Evolutionary conservation across 805 yeast genomes (phyloP).

Genomic region (Kurtzmaniella cleridarum): DNA sequence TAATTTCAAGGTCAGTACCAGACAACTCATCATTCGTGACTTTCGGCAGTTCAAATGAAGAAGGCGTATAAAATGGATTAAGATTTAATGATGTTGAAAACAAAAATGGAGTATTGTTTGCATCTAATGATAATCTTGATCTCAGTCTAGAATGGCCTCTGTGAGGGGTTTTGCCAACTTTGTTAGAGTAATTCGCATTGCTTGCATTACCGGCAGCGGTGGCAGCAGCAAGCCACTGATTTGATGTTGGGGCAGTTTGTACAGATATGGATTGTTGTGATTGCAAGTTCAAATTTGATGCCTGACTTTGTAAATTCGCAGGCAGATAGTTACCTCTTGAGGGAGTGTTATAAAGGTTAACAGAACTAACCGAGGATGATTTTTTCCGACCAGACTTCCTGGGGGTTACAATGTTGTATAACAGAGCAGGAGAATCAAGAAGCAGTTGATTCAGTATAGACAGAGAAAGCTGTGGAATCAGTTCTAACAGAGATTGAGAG

Average conservation of each 20-base stretch:
- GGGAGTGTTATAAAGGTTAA: constrained; percentile 27
- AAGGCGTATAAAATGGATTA: constrained; percentile 28
- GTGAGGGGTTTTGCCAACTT: constrained; percentile 35
- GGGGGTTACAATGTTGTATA: constrained; percentile 26
- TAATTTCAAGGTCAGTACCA: constrained; percentile 13
- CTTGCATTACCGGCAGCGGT: constrained; percentile 1
- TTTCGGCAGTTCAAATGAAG: constrained; percentile 20
- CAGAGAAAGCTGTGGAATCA: constrained; percentile 31
- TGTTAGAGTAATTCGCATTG: constrained; percentile 9
- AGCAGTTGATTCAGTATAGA: constrained; percentile 32
- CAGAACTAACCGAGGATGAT: constrained; percentile 29
- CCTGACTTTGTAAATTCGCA: constrained; percentile 14
- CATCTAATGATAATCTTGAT: constrained; percentile 30
- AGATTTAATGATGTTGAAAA: constrained; percentile 5
- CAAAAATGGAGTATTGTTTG: constrained; percentile 13
- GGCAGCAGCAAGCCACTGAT: not conserved
- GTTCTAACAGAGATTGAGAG: constrained; percentile 29
- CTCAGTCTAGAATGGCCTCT: constrained; percentile 36
- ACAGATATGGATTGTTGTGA: not conserved
- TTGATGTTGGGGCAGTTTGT: not conserved
- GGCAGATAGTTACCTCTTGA: constrained; percentile 15
- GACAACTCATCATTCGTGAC: constrained; percentile 10
- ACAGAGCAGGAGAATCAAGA: constrained; percentile 26
- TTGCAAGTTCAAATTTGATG: constrained; percentile 13
- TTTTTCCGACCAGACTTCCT: constrained; percentile 26